phyloP scores from a whole-genome alignment of 495 filamentous ascomycete genomes.

The Tuber melanosporum region DNA sequence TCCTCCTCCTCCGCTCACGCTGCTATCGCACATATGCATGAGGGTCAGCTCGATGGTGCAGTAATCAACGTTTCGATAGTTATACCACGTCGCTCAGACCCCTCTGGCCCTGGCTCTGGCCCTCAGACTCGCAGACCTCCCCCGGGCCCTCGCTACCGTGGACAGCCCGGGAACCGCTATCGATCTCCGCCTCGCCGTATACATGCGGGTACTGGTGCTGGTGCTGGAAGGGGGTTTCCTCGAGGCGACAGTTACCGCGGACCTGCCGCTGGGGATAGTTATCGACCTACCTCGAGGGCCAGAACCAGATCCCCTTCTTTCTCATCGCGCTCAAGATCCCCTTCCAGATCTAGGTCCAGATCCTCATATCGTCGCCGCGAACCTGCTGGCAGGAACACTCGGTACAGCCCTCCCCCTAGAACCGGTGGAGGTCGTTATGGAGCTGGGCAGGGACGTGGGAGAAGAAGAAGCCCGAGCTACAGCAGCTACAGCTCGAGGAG shows the following conservation, averaged over 20 bases:
- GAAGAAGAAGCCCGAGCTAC: slow-evolving; percentile 57
- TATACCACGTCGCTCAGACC: slow-evolving; percentile 60
- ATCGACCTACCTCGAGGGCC: slow-evolving; percentile 35
- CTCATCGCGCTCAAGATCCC: slow-evolving; percentile 31
- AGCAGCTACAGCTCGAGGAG: slow-evolving; percentile 55
- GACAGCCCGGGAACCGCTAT: slow-evolving; percentile 27
- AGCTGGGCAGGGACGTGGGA: slow-evolving; percentile 43
- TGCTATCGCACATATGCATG: slow-evolving; percentile 96
- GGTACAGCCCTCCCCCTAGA: slow-evolving; percentile 50
- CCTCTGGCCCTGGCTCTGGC: slow-evolving; percentile 39
- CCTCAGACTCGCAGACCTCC: slow-evolving; percentile 41
- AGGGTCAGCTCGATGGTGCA: slow-evolving; percentile 87
- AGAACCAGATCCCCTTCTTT: slow-evolving; percentile 33
- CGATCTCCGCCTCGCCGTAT: slow-evolving; percentile 35
- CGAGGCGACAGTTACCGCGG: slow-evolving; percentile 35
- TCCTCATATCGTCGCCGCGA: slow-evolving; percentile 50
- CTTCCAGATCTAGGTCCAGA: slow-evolving; percentile 43
- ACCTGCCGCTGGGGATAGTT: slow-evolving; percentile 36
- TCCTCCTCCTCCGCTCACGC: slow-evolving; percentile 72
- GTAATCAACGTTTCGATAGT: slow-evolving; percentile 89
- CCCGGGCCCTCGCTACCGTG: slow-evolving; percentile 37
- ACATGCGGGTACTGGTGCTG: slow-evolving; percentile 14
- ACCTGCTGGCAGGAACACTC: slow-evolving; percentile 41
- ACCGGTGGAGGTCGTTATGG: slow-evolving; percentile 47
- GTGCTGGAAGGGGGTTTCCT: slow-evolving; percentile 28